Conservation (phyloP, 2,329 filamentous ascomycete genomes). For the Cladosporium sp. region DNA sequence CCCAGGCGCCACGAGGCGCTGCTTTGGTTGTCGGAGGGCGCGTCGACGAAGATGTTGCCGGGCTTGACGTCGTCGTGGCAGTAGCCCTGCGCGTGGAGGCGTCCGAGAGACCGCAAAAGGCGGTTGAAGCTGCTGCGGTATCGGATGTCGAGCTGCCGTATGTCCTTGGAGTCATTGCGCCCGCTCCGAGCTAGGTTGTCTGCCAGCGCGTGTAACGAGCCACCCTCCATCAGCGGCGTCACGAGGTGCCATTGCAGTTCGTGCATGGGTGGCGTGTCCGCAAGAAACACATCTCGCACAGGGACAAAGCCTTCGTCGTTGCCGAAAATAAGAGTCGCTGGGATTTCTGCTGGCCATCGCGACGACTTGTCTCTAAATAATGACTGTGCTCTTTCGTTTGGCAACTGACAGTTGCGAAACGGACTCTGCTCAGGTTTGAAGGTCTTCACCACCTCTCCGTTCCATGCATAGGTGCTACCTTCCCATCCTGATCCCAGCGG, state of each 20-base stretch:
- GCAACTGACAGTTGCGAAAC: neutral
- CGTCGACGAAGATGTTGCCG: conserved; percentile 28
- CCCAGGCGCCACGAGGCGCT: conserved; percentile 27
- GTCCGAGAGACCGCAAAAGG: conserved; percentile 22
- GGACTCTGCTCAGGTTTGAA: neutral
- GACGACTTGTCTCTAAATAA: neutral
- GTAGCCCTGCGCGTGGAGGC: conserved; percentile 26
- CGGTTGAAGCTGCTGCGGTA: conserved; percentile 28
- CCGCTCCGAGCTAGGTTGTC: too few species aligned
- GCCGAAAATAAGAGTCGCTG: neutral
- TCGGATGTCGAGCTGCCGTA: conserved; percentile 18
- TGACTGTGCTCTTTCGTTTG: neutral
- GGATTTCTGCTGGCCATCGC: conserved; percentile 5
- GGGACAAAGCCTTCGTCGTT: neutral
- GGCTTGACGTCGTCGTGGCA: conserved; percentile 36
- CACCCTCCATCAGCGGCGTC: neutral
- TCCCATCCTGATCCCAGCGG: conserved; percentile 2
- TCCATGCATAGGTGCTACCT: neutral
- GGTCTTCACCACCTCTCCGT: neutral
- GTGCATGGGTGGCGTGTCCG: neutral
- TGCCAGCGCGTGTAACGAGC: neutral
- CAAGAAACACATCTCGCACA: neutral
- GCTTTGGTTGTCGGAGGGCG: conserved; percentile 9
- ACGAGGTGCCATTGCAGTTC: conserved; percentile 2
- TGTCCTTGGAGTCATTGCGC: neutral